These are phyloP conservation scores for Aristolochia californica DNA, from an alignment of 164 flowering plant species.

Conservation along the genomic window DNA sequence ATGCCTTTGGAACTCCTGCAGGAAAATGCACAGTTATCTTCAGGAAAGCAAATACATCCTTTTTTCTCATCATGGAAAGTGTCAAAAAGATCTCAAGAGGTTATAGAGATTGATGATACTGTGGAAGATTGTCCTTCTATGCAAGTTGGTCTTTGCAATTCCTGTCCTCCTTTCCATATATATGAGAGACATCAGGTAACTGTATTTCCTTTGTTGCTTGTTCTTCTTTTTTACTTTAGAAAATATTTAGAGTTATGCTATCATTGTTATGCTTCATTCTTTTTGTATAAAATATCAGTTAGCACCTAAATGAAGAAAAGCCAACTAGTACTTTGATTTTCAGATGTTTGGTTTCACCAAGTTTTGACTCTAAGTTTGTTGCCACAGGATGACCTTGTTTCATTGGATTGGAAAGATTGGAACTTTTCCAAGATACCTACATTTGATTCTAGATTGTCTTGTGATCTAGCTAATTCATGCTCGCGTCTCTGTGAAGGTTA, in stretches of 20 bases:
- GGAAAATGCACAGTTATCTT: conserved; percentile 74
- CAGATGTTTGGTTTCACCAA: background rate
- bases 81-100: conserved; percentile 33
- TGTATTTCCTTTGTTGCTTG: conserved; percentile 1
- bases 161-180: conserved; percentile 59
- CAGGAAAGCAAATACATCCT: conserved; percentile 80
- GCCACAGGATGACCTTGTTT: conserved; percentile 37
- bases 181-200: conserved; percentile 54
- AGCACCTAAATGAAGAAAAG: background rate
- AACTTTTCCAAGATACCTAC: conserved; percentile 30
- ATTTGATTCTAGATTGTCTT: conserved; percentile 4
- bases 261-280: background rate
- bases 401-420: conserved; percentile 74
- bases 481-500: conserved; percentile 30
- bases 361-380: background rate
- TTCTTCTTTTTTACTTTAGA: background rate
- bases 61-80: conserved; percentile 60
- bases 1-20: conserved; percentile 17
- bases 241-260: background rate
- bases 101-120: conserved; percentile 15
- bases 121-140: conserved; percentile 13
- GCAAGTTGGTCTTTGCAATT: conserved; percentile 18
- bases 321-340: background rate
- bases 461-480: conserved; percentile 14
- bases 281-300: background rate